Conservation (phyloP, 805 yeast genomes). For the Saccharomycopsis lassenensis region DNA sequence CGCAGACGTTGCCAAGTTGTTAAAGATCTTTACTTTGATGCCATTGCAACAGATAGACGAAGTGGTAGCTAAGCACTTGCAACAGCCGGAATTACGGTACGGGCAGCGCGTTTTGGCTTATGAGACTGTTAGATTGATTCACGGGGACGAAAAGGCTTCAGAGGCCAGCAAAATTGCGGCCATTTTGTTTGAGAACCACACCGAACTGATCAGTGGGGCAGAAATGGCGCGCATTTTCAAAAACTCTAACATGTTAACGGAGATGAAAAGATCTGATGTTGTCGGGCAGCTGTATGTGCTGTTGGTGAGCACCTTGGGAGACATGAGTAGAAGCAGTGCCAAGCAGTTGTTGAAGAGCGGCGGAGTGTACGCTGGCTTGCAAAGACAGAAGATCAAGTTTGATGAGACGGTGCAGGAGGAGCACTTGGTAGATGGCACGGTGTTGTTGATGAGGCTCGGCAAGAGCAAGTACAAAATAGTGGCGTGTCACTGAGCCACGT, state of each 20-base stretch:
- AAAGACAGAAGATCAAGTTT: slow-evolving; percentile 40
- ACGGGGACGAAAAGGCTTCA: slow-evolving; percentile 68
- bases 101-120: slow-evolving; percentile 75
- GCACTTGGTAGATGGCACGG: slow-evolving; percentile 44
- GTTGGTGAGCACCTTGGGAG: no score
- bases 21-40: slow-evolving; percentile 70
- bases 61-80: slow-evolving; percentile 40
- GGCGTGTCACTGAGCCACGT: slow-evolving; percentile 27
- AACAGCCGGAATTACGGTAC: slow-evolving; percentile 48
- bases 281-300: no score
- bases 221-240: slow-evolving; percentile 45
- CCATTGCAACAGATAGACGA: slow-evolving; percentile 50
- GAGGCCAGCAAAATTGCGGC: slow-evolving; percentile 58
- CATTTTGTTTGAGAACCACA: slow-evolving; percentile 47
- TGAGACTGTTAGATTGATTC: slow-evolving; percentile 72
- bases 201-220: slow-evolving; percentile 34
- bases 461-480: slow-evolving; percentile 55
- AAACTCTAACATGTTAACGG: slow-evolving; percentile 43
- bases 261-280: slow-evolving; percentile 27
- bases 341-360: slow-evolving; percentile 65
- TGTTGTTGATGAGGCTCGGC: slow-evolving; percentile 64
- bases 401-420: slow-evolving; percentile 38
- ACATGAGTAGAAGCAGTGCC: no score
- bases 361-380: slow-evolving; percentile 60
- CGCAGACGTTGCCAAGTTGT: slow-evolving; percentile 54